Conservation (phyloP, 2,329 filamentous ascomycete genomes). For the Trichoderma pleuroti region DNA sequence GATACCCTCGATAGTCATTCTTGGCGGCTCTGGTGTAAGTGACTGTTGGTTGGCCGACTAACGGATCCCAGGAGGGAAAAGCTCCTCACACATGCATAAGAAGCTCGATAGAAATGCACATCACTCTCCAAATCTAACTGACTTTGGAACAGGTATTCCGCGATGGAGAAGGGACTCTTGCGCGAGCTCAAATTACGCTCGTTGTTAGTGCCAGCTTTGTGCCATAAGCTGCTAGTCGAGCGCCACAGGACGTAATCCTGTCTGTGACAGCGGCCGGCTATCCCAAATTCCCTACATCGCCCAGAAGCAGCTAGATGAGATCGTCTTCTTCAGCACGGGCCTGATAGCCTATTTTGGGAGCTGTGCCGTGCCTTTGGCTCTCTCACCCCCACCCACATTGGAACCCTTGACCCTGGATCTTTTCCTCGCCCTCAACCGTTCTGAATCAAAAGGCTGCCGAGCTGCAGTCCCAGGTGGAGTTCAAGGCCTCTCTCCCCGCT, state of each 20-base stretch:
- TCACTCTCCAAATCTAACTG: neutral
- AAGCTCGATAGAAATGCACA: neutral
- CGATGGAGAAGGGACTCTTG: neutral
- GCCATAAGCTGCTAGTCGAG: neutral
- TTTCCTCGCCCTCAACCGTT: neutral
- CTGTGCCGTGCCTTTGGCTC: conserved; percentile 10
- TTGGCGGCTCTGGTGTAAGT: neutral
- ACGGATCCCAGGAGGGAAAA: neutral
- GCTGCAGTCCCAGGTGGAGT: neutral
- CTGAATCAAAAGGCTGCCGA: conserved; percentile 9
- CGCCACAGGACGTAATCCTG: neutral
- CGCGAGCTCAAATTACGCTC: neutral
- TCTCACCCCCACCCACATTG: conserved; percentile 10
- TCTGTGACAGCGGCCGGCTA: conserved; percentile 14
- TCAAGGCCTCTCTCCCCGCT: conserved; percentile 4
- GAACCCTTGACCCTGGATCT: neutral
- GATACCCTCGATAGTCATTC: neutral
- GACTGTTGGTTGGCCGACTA: neutral
- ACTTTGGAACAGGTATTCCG: neutral
- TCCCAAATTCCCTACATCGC: conserved; percentile 3
- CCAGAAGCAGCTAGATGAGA: conserved; percentile 13
- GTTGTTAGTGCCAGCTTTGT: neutral
- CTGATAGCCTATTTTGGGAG: conserved; percentile 14
- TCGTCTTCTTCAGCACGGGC: conserved; percentile 19
- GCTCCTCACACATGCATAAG: neutral